These are phyloP conservation scores for Lepiota venenata DNA, from an alignment of 768 basidiomycete species.

Conservation along the genomic window DNA sequence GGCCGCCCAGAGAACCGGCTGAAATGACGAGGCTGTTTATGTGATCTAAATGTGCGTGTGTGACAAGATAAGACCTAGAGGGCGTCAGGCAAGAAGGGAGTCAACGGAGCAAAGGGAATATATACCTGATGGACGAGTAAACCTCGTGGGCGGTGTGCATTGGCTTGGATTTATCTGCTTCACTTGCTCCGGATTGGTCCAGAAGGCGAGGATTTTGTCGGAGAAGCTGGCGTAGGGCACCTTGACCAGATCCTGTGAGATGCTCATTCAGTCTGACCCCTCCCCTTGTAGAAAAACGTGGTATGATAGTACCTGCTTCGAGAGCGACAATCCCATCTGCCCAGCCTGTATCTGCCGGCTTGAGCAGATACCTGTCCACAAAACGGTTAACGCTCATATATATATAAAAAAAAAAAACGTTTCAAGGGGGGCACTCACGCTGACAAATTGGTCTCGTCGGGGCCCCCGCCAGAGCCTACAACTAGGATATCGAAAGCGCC, in stretches of 20 bases:
- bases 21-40: slow-evolving; percentile 77
- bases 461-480: slow-evolving; percentile 85
- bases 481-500: slow-evolving; percentile 68
- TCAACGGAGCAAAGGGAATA: not conserved
- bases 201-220: slow-evolving; percentile 55
- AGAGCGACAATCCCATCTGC: slow-evolving; percentile 77
- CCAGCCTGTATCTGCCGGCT: slow-evolving; percentile 65
- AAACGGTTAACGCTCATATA: slow-evolving; percentile 11
- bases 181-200: slow-evolving; percentile 21
- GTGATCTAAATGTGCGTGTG: slow-evolving; percentile 92
- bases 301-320: slow-evolving; percentile 69
- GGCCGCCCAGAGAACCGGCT: slow-evolving; percentile 70
- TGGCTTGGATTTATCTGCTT: slow-evolving; percentile 19
- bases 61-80: slow-evolving; percentile 75
- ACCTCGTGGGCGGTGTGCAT: slow-evolving; percentile 43
- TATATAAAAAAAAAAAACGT: slow-evolving; percentile 14
- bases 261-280: not conserved
- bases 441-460: slow-evolving; percentile 85
- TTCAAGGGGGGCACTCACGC: slow-evolving; percentile 49
- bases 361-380: slow-evolving; percentile 75
- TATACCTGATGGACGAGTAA: slow-evolving; percentile 52
- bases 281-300: not conserved
- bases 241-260: slow-evolving; percentile 75
- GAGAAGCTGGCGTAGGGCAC: slow-evolving; percentile 66
- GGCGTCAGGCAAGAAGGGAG: slow-evolving; percentile 3